Base-by-base conservation (phyloP, 1,284 basidiomycete species). In the Thecaphora frezii region DNA sequence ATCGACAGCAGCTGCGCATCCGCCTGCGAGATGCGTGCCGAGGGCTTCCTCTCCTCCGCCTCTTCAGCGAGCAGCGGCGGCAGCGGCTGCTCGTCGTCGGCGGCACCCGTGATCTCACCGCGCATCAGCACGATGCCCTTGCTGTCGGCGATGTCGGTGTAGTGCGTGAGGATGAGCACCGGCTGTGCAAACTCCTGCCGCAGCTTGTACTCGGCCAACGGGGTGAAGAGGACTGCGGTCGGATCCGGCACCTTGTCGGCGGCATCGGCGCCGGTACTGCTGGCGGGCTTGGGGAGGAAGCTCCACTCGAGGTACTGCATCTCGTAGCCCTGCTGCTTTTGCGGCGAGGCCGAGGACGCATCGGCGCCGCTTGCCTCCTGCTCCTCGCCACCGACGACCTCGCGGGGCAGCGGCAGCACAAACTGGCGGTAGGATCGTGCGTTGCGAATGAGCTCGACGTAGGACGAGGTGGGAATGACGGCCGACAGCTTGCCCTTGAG, bases 121-220 rank as follows among this genome's bases (percentile, higher is more conserved):
- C 93, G 85, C 81, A 97, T 84, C 8, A 99, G 85, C 0, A 97
- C 91, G 40, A 89, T 78, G 16, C 86, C 87, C 77, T 97, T 93
- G 7, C 87, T 87, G 24, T 84, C 77, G 1, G 87, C 85, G 8
- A 98, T 81, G 75, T 98, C 94, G 38, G 93, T 89, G 81, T 97
- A 97, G 79, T 91, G 87, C 7, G 94, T 96, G 44, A 97, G 77
- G 33, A 91, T 89, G 24, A 99, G 84, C 73, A 90, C 89, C 0
- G 94, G 93, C 36, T 92, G 93, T 3, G 94, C 91, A 80, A 89
- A 97, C 43, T 89, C 85, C 60, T 86, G 85, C 28, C 89, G 87
- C 54, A 87, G 82, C 81, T 97, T 96, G 85, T 92, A 98, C 81
- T 97, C 94, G 68, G 90, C 89, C 46, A 97, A 83, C 4, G 94